phyloP scores from a whole-genome alignment of 306 rosid genomes.

The Vigna mungo region DNA sequence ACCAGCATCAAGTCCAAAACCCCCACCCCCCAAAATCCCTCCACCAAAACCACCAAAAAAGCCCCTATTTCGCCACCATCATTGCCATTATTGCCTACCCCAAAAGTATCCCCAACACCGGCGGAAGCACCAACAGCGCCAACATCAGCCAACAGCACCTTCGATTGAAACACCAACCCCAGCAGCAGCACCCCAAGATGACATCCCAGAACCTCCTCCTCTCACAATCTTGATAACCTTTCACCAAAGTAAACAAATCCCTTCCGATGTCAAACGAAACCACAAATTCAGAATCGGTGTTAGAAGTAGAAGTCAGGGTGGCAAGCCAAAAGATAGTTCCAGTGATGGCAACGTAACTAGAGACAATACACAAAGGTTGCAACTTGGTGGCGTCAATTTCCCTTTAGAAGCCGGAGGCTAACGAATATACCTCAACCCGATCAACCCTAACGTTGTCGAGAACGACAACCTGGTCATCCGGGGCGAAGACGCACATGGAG shows the following conservation, averaged over 20 bases:
- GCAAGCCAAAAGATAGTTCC: constrained; percentile 36
- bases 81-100: constrained; percentile 45
- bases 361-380: neutral
- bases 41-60: constrained; percentile 62
- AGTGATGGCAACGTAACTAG: neutral
- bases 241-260: constrained; percentile 1
- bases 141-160: constrained; percentile 63
- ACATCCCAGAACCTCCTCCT: constrained; percentile 63
- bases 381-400: neutral
- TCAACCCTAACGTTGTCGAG: too few relatives aligned
- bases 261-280: constrained; percentile 21
- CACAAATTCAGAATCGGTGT: neutral
- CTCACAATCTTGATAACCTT: neutral
- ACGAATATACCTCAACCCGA: constrained; percentile 12
- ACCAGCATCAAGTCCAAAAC: constrained; percentile 60
- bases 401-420: constrained; percentile 13
- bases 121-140: constrained; percentile 62
- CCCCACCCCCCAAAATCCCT: constrained; percentile 62
- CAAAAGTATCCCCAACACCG: constrained; percentile 67
- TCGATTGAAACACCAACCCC: constrained; percentile 11
- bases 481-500: too few relatives aligned
- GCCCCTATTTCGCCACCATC: constrained; percentile 29
- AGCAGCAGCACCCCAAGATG: constrained; percentile 55
- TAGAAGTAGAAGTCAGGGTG: neutral
- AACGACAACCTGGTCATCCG: too few relatives aligned